Conservation (phyloP, 768 basidiomycete genomes). For the Paxillus involutus region DNA sequence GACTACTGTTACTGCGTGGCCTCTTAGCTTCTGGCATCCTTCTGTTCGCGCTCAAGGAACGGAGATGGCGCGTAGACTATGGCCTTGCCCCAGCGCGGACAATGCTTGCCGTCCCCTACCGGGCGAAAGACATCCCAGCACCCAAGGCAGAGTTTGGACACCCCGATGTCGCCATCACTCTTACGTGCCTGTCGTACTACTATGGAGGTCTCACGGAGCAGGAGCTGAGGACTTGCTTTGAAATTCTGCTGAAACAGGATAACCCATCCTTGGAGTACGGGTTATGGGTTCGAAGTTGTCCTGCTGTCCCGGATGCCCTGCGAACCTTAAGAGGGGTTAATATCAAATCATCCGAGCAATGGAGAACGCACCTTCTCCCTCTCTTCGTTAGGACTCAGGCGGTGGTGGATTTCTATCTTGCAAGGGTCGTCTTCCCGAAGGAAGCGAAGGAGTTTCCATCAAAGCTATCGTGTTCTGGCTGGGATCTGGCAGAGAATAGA, state of each 20-base stretch:
- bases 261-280: constrained; percentile 33
- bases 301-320: constrained; percentile 20
- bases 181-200: constrained; percentile 39
- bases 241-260: constrained; percentile 27
- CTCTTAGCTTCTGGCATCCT: constrained; percentile 33
- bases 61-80: constrained; percentile 41
- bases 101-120: constrained; percentile 37
- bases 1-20: constrained; percentile 35
- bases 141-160: constrained; percentile 40
- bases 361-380: constrained; percentile 23
- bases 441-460: constrained; percentile 36
- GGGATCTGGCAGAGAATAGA: constrained; percentile 36
- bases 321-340: constrained; percentile 22
- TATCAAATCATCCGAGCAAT: constrained; percentile 28
- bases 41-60: constrained; percentile 30
- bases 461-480: constrained; percentile 35
- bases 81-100: constrained; percentile 34
- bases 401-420: constrained; percentile 37
- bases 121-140: constrained; percentile 39
- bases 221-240: constrained; percentile 31
- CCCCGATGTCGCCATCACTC: constrained; percentile 34
- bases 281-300: constrained; percentile 26
- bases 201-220: constrained; percentile 32
- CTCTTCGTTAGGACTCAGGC: constrained; percentile 27
- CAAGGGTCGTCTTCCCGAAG: constrained; percentile 37